Conservation (phyloP, 116 monocot species). For the Dioscorea cayenensis region DNA sequence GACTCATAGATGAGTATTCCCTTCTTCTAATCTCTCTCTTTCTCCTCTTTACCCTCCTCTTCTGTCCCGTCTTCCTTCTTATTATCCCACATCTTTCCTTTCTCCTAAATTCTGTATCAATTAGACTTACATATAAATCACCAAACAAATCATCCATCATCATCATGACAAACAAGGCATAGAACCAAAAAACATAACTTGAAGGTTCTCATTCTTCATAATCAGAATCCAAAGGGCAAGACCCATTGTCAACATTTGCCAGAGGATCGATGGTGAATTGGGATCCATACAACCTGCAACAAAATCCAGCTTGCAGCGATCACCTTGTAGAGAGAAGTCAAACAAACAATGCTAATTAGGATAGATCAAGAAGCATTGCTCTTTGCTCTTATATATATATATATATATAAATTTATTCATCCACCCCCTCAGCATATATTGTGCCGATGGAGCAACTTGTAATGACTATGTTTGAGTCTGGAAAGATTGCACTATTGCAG, state of each 20-base stretch:
- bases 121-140: too few species aligned
- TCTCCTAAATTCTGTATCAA: too few species aligned
- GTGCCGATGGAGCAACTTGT: constrained; percentile 68
- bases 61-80: too few species aligned
- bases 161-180: too few species aligned
- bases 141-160: too few species aligned
- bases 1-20: too few species aligned
- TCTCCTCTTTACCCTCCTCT: too few species aligned
- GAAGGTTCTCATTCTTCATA: constrained; percentile 16
- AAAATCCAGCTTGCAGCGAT: constrained; percentile 70
- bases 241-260: constrained; percentile 80
- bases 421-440: constrained; percentile 62
- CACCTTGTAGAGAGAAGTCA: constrained; percentile 31
- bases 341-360: neutral
- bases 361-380: neutral
- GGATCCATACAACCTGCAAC: constrained; percentile 80
- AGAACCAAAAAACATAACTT: too few species aligned
- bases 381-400: neutral
- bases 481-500: constrained; percentile 77
- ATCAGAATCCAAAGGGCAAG: constrained; percentile 53
- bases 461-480: constrained; percentile 56
- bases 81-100: too few species aligned
- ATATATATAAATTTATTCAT: constrained; percentile 6
- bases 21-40: too few species aligned
- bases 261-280: constrained; percentile 56